A percentile compares a stretch with the other conserved stretches of the same genome.
phyloP scores from a whole-genome alignment of 345 rosid genomes.

The Cardamine resedifolia region DNA sequence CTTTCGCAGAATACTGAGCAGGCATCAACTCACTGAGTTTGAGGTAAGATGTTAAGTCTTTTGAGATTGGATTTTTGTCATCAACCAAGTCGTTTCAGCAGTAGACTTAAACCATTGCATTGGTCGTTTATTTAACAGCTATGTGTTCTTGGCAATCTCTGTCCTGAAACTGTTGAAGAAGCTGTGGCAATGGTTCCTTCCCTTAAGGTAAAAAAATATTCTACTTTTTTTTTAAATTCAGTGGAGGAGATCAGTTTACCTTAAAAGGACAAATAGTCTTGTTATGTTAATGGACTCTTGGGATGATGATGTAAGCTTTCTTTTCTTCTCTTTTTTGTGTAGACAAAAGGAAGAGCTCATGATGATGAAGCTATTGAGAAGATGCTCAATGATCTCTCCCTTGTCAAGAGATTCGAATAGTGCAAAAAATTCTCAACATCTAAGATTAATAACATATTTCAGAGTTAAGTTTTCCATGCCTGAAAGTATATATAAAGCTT shows the following conservation, averaged over 20 bases:
- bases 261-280: neutral
- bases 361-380: slow-evolving; percentile 87
- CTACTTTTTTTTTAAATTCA: neutral
- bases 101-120: slow-evolving; percentile 1
- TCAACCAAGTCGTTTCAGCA: neutral
- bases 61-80: slow-evolving; percentile 7
- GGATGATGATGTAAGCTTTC: slow-evolving; percentile 19
- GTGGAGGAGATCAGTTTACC: neutral
- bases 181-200: slow-evolving; percentile 98
- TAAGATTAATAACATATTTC: neutral
- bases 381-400: slow-evolving; percentile 83
- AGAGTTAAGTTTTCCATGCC: neutral
- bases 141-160: slow-evolving; percentile 95
- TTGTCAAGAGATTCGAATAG: slow-evolving; percentile 85
- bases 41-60: slow-evolving; percentile 55
- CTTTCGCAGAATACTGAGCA: slow-evolving; percentile 68
- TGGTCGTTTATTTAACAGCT: slow-evolving; percentile 54
- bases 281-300: neutral
- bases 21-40: slow-evolving; percentile 86
- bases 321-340: slow-evolving; percentile 29
- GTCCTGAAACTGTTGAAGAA: slow-evolving; percentile 98
- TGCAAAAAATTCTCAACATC: neutral
- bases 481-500: neutral
- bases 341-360: slow-evolving; percentile 84
- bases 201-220: slow-evolving; percentile 58